Percentiles rank a stretch among this genome's conserved stretches.
phyloP scores from a whole-genome alignment of 768 basidiomycete genomes.

The Coprinopsis marcescibilis region DNA sequence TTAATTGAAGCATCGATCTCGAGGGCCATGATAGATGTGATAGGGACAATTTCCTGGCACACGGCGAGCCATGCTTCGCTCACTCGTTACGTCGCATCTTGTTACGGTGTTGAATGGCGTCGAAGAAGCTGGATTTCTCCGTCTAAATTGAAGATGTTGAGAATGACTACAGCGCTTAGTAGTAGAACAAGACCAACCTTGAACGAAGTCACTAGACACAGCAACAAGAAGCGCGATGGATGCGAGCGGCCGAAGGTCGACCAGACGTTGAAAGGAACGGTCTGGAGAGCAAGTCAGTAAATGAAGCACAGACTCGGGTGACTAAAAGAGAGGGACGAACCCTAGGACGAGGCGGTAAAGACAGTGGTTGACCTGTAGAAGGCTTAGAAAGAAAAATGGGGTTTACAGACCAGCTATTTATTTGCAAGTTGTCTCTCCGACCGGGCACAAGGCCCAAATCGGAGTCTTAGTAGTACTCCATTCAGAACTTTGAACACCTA shows the following conservation, averaged over 20 bases:
- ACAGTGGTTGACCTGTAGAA: too few species aligned
- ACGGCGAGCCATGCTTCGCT: conserved; percentile 65
- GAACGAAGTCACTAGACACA: conserved; percentile 53
- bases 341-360: too few species aligned
- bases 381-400: too few species aligned
- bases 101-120: conserved; percentile 59
- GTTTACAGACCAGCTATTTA: too few species aligned
- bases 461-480: too few species aligned
- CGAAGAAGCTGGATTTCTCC: conserved; percentile 32
- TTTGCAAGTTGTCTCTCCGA: too few species aligned
- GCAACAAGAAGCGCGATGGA: conserved; percentile 73
- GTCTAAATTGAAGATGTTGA: conserved; percentile 12
- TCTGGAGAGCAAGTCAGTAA: conserved; percentile 13
- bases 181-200: conserved; percentile 29
- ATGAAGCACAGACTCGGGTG: neutral
- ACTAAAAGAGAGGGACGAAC: too few species aligned
- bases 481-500: too few species aligned
- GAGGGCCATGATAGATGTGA: neutral
- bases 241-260: conserved; percentile 53
- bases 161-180: conserved; percentile 2
- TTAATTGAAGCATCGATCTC: too few species aligned
- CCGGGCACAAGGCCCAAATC: too few species aligned
- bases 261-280: conserved; percentile 45
- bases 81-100: conserved; percentile 72
- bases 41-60: conserved; percentile 41